Percentiles rank a stretch among this genome's conserved stretches.
phyloP scores from a whole-genome alignment of 768 basidiomycete species.

The Botryobasidium botryosum region DNA sequence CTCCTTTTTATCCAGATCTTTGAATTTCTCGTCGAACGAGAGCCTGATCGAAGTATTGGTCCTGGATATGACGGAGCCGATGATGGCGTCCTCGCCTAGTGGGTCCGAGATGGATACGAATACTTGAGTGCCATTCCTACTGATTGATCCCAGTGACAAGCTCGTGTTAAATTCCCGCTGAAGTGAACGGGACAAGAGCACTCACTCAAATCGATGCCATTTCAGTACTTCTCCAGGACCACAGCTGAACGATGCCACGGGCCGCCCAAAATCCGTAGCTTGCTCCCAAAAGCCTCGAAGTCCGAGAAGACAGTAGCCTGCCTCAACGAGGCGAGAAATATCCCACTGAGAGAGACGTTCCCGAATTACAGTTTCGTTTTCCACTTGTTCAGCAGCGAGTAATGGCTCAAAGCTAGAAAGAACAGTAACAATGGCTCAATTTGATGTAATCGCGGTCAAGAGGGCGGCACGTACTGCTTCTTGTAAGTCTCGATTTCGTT shows the following conservation, averaged over 20 bases:
- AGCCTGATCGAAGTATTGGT: constrained; percentile 38
- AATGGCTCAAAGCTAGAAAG: constrained; percentile 30
- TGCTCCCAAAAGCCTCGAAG: constrained; percentile 54
- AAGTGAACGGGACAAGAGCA: constrained; percentile 7
- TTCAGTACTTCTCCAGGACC: constrained; percentile 48
- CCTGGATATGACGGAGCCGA: constrained; percentile 37
- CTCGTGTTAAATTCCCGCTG: not conserved
- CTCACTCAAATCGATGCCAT: constrained; percentile 56
- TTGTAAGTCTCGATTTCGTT: not conserved
- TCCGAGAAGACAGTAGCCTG: constrained; percentile 55
- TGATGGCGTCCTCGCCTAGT: constrained; percentile 32
- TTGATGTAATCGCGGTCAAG: not conserved
- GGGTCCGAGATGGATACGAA: constrained; percentile 48
- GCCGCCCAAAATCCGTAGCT: constrained; percentile 42
- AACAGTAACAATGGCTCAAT: not conserved
- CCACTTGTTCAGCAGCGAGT: constrained; percentile 41
- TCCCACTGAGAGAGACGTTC: constrained; percentile 57
- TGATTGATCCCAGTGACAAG: constrained; percentile 4
- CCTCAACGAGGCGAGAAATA: constrained; percentile 36
- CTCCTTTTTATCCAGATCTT: constrained; percentile 26
- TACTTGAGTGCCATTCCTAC: constrained; percentile 53
- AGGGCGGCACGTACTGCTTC: not conserved
- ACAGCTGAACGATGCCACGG: constrained; percentile 44
- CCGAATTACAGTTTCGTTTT: constrained; percentile 40
- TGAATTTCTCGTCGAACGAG: constrained; percentile 37